Base-by-base conservation (phyloP, 768 basidiomycete genomes). In the Rhizopogon roseolus region DNA sequence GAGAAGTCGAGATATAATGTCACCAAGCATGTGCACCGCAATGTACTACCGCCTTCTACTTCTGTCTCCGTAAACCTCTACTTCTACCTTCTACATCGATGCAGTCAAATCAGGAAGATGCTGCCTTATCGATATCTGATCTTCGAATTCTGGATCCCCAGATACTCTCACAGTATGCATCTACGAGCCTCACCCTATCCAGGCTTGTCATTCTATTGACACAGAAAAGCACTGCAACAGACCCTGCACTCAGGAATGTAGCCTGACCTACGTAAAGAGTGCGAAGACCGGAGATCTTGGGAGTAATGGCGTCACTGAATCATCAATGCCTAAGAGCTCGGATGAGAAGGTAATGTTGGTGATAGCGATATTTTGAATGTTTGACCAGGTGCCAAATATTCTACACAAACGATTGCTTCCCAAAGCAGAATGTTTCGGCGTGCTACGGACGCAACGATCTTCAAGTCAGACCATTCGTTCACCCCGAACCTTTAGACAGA, bases 1-100 rank as follows among this genome's bases (percentile, higher is more conserved):
- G 92, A 52, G 88, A 90, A 60, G 73, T 95, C 53, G 84, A 91
- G 63, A 64, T 96, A 60, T 89, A 74, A 63, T 48, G 13, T n/a
- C 19, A 14, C 6, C 28, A n/a, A 19, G 29, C 29, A 48, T 48
- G 32, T 48, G 44, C 19, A 44, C 34, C 10, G 29, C 25, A 25
- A 25, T 52, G 45, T 34, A 50, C 25, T 13, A 34, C 11, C 29
- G 32, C 34, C 46, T 4, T 16, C 29, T 46, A n/a, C 43, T 29
- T 32, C 45, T 34, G 17, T 34, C 29, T 34, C 7, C 13, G 46
- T 48, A 22, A 19, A 48, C 14, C 14, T 34, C 17, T 19, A 46
- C 22, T 34, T 22, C 19, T 22, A 36, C 7, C 19, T 41, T 29
- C 28, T 52, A 14, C 29, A 25, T 38, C 7, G 17, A 39, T n/a